Conservation (phyloP, 805 yeast genomes). For the Scheffersomyces lignosus region DNA sequence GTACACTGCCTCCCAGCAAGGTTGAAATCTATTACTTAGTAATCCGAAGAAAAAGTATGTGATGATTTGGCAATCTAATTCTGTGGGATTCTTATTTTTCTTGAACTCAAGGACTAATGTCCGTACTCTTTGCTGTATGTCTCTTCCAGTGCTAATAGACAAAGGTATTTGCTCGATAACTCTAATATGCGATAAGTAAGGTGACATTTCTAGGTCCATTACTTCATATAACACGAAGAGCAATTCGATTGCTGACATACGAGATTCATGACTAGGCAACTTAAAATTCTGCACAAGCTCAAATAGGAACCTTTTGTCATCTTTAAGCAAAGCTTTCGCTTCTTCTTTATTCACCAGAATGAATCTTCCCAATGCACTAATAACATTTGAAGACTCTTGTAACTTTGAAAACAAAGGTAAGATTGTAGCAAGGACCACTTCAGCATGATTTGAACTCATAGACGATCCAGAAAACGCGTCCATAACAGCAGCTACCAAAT, state of each 20-base stretch:
- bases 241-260: slow-evolving; percentile 53
- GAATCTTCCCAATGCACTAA: slow-evolving; percentile 33
- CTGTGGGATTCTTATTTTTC: slow-evolving; percentile 19
- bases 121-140: slow-evolving; percentile 68
- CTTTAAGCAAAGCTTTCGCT: slow-evolving; percentile 1
- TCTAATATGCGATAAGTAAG: slow-evolving; percentile 49
- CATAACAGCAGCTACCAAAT: slow-evolving; percentile 43
- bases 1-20: slow-evolving; percentile 77
- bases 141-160: slow-evolving; percentile 69
- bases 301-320: slow-evolving; percentile 11
- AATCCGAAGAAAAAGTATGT: slow-evolving; percentile 57
- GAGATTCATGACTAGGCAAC: slow-evolving; percentile 50
- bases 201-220: slow-evolving; percentile 28
- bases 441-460: slow-evolving; percentile 8
- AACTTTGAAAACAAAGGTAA: slow-evolving; percentile 21
- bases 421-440: slow-evolving; percentile 14
- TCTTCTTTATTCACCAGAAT: slow-evolving; percentile 9
- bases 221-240: slow-evolving; percentile 31
- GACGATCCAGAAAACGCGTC: no score
- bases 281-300: slow-evolving; percentile 33
- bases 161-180: slow-evolving; percentile 73
- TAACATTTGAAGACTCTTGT: slow-evolving; percentile 35
- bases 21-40: slow-evolving; percentile 73
- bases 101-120: slow-evolving; percentile 48
- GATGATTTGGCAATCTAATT: slow-evolving; percentile 17